Evolutionary conservation across 805 yeast species (phyloP).

Genomic region (Saccharomycopsis sp.): DNA sequence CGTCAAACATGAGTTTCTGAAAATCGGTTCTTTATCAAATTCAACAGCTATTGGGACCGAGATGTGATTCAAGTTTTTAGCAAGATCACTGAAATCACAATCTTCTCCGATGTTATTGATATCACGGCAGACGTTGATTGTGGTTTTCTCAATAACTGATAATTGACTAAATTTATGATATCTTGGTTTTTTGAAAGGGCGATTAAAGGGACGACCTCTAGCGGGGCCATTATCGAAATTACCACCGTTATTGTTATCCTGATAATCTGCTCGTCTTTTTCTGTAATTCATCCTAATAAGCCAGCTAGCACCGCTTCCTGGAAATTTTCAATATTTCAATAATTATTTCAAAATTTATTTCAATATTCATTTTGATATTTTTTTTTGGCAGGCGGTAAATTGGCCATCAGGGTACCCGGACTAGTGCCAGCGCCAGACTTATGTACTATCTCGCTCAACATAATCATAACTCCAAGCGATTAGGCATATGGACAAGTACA

Average conservation of each 20-base stretch:
- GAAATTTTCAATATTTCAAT: too few species aligned
- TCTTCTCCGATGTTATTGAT: conserved; percentile 16
- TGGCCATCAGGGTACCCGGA: too few species aligned
- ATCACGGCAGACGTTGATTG: conserved; percentile 16
- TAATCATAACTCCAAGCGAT: too few species aligned
- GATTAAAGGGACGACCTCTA: background rate
- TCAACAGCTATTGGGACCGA: conserved; percentile 15
- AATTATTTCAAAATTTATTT: conserved; percentile 62
- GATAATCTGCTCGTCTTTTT: conserved; percentile 11
- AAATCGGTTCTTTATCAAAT: conserved; percentile 9
- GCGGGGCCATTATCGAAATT: background rate
- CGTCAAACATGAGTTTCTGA: conserved; percentile 38
- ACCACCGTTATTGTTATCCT: background rate
- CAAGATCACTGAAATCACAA: conserved; percentile 7
- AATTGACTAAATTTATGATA: conserved; percentile 4
- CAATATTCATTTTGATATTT: conserved; percentile 74
- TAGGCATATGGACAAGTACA: conserved; percentile 7
- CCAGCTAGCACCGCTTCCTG: too few species aligned
- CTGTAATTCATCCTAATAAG: conserved; percentile 13
- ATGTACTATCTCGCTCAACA: too few species aligned
- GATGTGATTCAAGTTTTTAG: conserved; percentile 13
- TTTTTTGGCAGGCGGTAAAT: too few species aligned
- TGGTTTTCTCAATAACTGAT: conserved; percentile 11
- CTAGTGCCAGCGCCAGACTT: too few species aligned
- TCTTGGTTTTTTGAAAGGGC: conserved; percentile 1